Evolutionary conservation across 306 rosid genomes (phyloP), one percentile per base, ranked within the genome.

Genomic region (Prosopis cineraria): DNA sequence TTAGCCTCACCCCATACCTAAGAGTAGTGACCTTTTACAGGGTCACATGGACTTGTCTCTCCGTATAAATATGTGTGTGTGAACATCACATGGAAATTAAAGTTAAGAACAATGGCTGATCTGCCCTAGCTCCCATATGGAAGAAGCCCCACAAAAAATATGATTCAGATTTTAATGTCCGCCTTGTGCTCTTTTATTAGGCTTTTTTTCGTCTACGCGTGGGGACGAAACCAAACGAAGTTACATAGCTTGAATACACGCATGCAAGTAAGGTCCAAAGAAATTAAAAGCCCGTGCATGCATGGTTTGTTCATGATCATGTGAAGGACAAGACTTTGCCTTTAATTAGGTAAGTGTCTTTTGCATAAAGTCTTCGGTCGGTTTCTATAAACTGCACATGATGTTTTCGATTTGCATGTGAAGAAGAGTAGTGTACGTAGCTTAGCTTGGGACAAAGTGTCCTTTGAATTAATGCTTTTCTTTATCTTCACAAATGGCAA

Each of bases 21-120:
- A 33, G 22, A 33, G 81, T 63, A 70, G 52, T 63, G 84, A 80
- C 47, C 31, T 13, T 55, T 66, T 39, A 29, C 37, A 66, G 53
- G 53, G 75, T 70, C 85, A 81, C 84, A 75, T 83, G 87, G 50
- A 40, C 10, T 70, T 81, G 84, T 80, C 84, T 40, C 68, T 22
- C 5, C 12, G 22, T 10, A 10, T 24, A 24, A 2, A 53, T 22
- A 53, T 55, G 7, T 9, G 2, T 2, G 14, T 37, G 1, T 37
- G 1, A 79, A n/a, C 27, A 30, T 67, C 84, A 80, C 82, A 80
- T 80, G 84, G 82, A 12, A 14, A 67, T 55, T 55, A 55, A 55
- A n/a, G n/a, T n/a, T 0, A 22, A 13, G 24, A 68, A 58, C 77
- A 68, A 41, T 48, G 30, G 58, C 62, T 17, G n/a, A n/a, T n/a